Conservation (phyloP, 1,284 basidiomycete species). For the Fistulinella cinereoalba region DNA sequence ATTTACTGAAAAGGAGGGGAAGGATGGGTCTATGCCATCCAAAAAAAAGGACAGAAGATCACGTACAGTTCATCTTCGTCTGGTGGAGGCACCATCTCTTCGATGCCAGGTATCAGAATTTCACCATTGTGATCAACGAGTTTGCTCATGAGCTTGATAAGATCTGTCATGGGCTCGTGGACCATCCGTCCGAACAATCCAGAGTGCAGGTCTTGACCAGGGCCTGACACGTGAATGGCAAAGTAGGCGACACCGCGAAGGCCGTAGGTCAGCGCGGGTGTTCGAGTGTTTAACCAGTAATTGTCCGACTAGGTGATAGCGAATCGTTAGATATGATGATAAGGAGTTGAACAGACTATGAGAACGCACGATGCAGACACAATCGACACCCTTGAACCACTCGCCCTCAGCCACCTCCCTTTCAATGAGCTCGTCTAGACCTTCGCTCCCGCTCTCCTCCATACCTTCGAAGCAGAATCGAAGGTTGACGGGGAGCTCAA, state of each 20-base stretch:
- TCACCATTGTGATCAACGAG: slow-evolving; percentile 82
- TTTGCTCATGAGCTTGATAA: slow-evolving; percentile 77
- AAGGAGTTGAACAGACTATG: background rate
- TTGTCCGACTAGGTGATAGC: slow-evolving; percentile 74
- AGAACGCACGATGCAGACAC: slow-evolving; percentile 85
- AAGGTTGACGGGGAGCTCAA: slow-evolving; percentile 90
- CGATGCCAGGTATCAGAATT: slow-evolving; percentile 90
- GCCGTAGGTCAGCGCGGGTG: slow-evolving; percentile 74
- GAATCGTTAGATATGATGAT: background rate
- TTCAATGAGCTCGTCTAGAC: slow-evolving; percentile 87
- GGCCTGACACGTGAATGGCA: slow-evolving; percentile 81
- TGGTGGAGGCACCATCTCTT: slow-evolving; percentile 81
- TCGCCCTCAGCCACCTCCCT: slow-evolving; percentile 70
- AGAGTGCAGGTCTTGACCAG: slow-evolving; percentile 89
- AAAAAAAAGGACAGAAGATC: background rate
- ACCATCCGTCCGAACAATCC: slow-evolving; percentile 87
- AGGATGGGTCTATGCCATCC: too few relatives aligned
- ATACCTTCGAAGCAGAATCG: slow-evolving; percentile 97
- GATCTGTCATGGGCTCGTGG: slow-evolving; percentile 87
- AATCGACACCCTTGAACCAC: slow-evolving; percentile 92
- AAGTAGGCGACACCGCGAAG: slow-evolving; percentile 90
- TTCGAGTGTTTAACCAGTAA: slow-evolving; percentile 82
- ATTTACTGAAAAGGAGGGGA: too few relatives aligned
- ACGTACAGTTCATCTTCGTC: slow-evolving; percentile 73
- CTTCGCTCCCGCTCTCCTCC: slow-evolving; percentile 96